Base-by-base conservation (phyloP, 148 eudicot genomes). In the Gaultheria prostrata region DNA sequence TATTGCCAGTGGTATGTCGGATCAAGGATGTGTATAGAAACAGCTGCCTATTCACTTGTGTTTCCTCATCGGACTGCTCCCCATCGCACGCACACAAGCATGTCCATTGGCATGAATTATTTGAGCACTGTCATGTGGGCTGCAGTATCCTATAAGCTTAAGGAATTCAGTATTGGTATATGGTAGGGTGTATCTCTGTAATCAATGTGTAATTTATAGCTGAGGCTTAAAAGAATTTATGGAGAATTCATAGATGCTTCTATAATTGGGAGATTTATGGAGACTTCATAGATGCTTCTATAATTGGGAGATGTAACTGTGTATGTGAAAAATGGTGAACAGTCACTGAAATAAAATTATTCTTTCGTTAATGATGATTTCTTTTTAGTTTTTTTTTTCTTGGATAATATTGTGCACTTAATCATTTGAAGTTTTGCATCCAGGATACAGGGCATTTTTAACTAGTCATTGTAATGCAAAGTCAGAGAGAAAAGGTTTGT, bases 11-110 rank as follows among this genome's bases (percentile, higher is more conserved):
- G 91, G 93, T 50, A 97, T 97, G 97, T 90, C 94, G 2, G 95
- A 92, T 83, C 99, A 95, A 84, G 99, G 99, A 84, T 97, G 99
- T 85, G 98, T 93, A 81, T 93, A 89, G 83, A 6, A 7, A 28
- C n/a, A 84, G 50, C 74, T 4, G 70, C 59, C 15, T 7, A 71
- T 35, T 35, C 24, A 46, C 48, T 21, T 20, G 30, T 51, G 72
- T 51, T 53, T 20, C 28, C 49, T 50, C 5, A 1, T 9, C 26
- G 11, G 46, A 69, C 57, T 51, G 83, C 63, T n/a, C 20, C 32
- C 48, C n/a, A 18, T 72, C 45, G 75, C 71, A 13, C 53, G 18
- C 56, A 11, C 14, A 33, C 21, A 61, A 45, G 35, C 80, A 39
- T 74, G n/a, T 13, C 24, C 57, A 35, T 24, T 79, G 50, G 32